These are phyloP conservation scores for Ophiostoma montium DNA, from an alignment of 2,329 filamentous ascomycete genomes.

Conservation along the genomic window DNA sequence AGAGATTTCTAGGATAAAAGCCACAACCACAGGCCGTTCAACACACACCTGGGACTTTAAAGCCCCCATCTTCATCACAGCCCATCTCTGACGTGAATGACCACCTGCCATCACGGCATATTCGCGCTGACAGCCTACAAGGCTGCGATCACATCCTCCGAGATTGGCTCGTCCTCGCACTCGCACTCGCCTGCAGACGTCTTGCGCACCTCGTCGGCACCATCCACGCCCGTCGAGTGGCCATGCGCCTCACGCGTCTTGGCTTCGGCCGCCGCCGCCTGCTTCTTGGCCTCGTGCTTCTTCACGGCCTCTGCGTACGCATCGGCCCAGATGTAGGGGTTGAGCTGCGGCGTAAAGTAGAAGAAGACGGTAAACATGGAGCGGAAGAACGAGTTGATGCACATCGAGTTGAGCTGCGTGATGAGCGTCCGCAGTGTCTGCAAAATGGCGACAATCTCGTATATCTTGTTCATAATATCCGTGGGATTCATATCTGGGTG, in stretches of 20 bases:
- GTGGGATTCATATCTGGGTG: background rate
- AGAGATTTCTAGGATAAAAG: too few species aligned
- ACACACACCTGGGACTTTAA: too few species aligned
- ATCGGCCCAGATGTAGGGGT: slow-evolving; percentile 3
- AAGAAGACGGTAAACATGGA: background rate
- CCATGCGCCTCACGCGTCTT: background rate
- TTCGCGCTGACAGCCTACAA: background rate
- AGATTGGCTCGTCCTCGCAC: background rate
- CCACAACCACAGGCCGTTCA: too few species aligned
- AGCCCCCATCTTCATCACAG: too few species aligned
- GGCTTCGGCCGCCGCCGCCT: background rate
- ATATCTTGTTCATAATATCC: slow-evolving; percentile 4
- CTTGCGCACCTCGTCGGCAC: background rate
- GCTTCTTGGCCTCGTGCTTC: background rate
- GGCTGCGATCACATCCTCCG: too few species aligned
- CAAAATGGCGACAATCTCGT: slow-evolving; percentile 5
- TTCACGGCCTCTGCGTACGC: background rate
- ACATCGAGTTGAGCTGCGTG: slow-evolving; percentile 5
- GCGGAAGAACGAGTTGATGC: background rate
- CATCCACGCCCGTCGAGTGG: background rate
- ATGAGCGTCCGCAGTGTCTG: slow-evolving; percentile 4
- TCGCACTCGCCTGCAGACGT: slow-evolving; percentile 1
- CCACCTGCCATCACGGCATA: background rate
- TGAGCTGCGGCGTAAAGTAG: slow-evolving; percentile 3
- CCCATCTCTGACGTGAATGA: too few species aligned